phyloP scores from a whole-genome alignment of 345 rosid genomes.

The Brassica rapa region DNA sequence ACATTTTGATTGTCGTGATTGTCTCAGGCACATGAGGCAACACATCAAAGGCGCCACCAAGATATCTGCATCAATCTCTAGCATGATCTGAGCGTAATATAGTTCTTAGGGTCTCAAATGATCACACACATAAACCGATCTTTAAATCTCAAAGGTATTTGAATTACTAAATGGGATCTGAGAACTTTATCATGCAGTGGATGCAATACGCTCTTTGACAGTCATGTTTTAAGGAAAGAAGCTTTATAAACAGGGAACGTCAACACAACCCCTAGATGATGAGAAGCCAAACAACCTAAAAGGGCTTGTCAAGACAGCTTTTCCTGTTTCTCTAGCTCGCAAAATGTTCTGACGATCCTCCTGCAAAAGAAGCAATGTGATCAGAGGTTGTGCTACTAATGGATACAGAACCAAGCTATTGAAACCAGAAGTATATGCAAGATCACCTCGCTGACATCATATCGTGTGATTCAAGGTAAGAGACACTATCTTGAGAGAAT shows the following conservation, averaged over 20 bases:
- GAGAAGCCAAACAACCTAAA: constrained; percentile 82
- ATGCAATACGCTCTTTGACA: constrained; percentile 65
- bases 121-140: too few relatives aligned
- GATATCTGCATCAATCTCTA: too few relatives aligned
- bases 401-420: neutral
- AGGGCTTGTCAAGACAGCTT: constrained; percentile 93
- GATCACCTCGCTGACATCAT: constrained; percentile 98
- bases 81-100: too few relatives aligned
- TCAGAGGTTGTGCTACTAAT: neutral
- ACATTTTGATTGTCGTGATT: neutral
- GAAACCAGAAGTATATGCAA: neutral
- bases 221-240: constrained; percentile 72
- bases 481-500: constrained; percentile 57
- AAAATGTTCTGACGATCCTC: constrained; percentile 93
- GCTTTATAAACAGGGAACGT: constrained; percentile 94
- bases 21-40: too few relatives aligned
- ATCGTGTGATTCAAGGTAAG: constrained; percentile 87
- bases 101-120: too few relatives aligned
- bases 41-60: too few relatives aligned
- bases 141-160: too few relatives aligned
- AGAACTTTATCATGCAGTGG: constrained; percentile 76
- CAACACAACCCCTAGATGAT: constrained; percentile 96
- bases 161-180: too few relatives aligned
- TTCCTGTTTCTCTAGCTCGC: constrained; percentile 86
- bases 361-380: constrained; percentile 38